phyloP scores from a whole-genome alignment of 768 basidiomycete genomes.

The Leccinum subtestaceum region DNA sequence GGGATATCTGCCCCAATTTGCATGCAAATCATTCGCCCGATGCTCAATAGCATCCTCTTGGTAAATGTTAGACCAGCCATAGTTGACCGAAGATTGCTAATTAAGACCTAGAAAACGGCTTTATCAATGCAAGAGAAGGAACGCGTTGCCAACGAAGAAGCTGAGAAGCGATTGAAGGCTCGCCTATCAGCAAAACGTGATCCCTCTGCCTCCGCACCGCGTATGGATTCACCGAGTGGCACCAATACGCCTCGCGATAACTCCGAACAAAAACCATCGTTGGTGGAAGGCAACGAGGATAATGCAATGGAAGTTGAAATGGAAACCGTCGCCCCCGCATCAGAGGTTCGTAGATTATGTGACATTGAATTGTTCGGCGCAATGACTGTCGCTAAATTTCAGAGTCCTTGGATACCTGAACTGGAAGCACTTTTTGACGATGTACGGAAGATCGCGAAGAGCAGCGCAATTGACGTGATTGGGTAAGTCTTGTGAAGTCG shows the following conservation, averaged over 20 bases:
- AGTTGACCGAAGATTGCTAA: constrained; percentile 7
- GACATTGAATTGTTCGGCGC: neutral
- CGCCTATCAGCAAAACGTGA: constrained; percentile 72
- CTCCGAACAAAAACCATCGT: constrained; percentile 21
- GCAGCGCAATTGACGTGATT: constrained; percentile 59
- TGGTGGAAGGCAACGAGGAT: constrained; percentile 42
- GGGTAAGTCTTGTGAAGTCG: constrained; percentile 49
- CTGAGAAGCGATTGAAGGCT: constrained; percentile 79
- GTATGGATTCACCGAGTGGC: constrained; percentile 61
- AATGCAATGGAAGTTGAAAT: constrained; percentile 53
- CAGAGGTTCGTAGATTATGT: constrained; percentile 19
- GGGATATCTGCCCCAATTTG: constrained; percentile 83
- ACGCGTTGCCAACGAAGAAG: constrained; percentile 66
- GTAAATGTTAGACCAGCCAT: constrained; percentile 36
- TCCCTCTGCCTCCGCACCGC: constrained; percentile 51
- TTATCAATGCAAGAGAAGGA: constrained; percentile 67
- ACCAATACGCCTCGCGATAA: constrained; percentile 28
- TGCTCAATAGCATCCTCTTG: constrained; percentile 60
- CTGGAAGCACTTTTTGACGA: constrained; percentile 73
- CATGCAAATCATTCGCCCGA: constrained; percentile 92
- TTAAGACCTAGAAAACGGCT: constrained; percentile 48
- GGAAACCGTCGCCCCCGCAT: constrained; percentile 23
- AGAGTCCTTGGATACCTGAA: constrained; percentile 82
- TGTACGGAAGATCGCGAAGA: constrained; percentile 67
- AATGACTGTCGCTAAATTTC: constrained; percentile 6